Base-by-base conservation (phyloP, 225 moss, liverwort and hornwort genomes). In the Pleurozium schreberi region DNA sequence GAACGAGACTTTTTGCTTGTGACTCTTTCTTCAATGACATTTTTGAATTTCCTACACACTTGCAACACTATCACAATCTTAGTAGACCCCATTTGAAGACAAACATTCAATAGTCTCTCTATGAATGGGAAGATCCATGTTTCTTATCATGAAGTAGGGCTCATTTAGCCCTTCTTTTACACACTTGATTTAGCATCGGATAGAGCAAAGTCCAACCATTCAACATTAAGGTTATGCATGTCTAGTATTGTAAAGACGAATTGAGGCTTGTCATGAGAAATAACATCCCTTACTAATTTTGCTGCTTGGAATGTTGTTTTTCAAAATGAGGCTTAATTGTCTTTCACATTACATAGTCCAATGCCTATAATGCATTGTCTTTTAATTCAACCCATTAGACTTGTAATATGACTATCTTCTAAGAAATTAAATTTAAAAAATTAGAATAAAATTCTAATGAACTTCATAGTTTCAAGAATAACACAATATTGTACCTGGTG, bases 401-500 rank as follows among this genome's bases (percentile, higher is more conserved):
- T 2, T 69, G 2, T 4, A 13, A 13, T 40, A 23, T 40, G 7
- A 23, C 1, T 69, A 5, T 71, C 27, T 71, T 43, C 9, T 15
- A 73, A 73, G 10, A 28, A 42, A 70, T 25, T 1, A 14, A 2
- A 8, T 25, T 25, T 18, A 73, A 1, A 18, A 5, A 0, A 3
- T 28, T 73, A 30, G 18, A 75, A 0, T 11, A 3, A 20, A 31
- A 20, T 75, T 49, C 8, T 49, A 7, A 19, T 18, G 11, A 49
- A 49, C 18, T 49, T 33, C 11, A 47, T 12, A 4, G 50, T 19
- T 47, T 75, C 3, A 75, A 49, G 20, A 75, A 75, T 50, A 34
- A 21, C 12, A 50, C 8, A 8, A 20, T 50, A 50, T 2, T 1
- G 1, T 47, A 47, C 11, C 0, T 0, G 6, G 12, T 75, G 21